Percentiles rank a stretch among this genome's conserved stretches.
These are phyloP conservation scores for Leccinum solheimii DNA, from an alignment of 1,284 basidiomycete genomes.

Conservation along the genomic window DNA sequence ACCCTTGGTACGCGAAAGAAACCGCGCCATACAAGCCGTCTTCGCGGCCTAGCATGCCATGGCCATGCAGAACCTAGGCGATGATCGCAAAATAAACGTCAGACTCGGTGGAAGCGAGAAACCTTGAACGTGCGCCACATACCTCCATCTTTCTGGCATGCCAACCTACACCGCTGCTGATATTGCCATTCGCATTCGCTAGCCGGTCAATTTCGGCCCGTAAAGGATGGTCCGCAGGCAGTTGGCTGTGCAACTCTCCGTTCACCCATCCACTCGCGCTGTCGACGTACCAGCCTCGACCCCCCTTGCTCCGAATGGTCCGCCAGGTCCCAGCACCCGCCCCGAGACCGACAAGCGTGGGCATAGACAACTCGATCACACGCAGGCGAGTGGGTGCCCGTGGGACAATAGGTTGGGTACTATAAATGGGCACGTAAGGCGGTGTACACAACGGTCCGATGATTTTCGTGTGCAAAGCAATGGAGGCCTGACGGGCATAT, in stretches of 20 bases:
- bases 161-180: constrained; percentile 91
- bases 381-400: constrained; percentile 75
- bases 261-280: constrained; percentile 79
- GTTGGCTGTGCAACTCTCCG: constrained; percentile 57
- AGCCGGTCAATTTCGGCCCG: constrained; percentile 69
- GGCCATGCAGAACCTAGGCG: constrained; percentile 72
- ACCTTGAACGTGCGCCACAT: constrained; percentile 25
- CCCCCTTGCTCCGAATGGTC: constrained; percentile 87
- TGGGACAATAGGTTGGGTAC: constrained; percentile 34
- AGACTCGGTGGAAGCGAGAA: constrained; percentile 3
- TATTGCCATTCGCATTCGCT: constrained; percentile 85
- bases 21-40: constrained; percentile 93
- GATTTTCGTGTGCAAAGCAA: constrained; percentile 67
- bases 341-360: constrained; percentile 70
- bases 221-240: constrained; percentile 64
- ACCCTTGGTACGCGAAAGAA: constrained; percentile 88
- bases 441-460: constrained; percentile 78
- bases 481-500: constrained; percentile 55
- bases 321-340: constrained; percentile 84
- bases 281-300: constrained; percentile 95
- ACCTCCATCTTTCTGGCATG: constrained; percentile 98
- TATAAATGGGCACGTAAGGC: constrained; percentile 67
- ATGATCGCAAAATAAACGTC: constrained; percentile 2
- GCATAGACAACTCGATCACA: constrained; percentile 84
- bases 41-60: constrained; percentile 89